Evolutionary conservation across 306 rosid genomes (phyloP).

Genomic region (Acacia crassicarpa): DNA sequence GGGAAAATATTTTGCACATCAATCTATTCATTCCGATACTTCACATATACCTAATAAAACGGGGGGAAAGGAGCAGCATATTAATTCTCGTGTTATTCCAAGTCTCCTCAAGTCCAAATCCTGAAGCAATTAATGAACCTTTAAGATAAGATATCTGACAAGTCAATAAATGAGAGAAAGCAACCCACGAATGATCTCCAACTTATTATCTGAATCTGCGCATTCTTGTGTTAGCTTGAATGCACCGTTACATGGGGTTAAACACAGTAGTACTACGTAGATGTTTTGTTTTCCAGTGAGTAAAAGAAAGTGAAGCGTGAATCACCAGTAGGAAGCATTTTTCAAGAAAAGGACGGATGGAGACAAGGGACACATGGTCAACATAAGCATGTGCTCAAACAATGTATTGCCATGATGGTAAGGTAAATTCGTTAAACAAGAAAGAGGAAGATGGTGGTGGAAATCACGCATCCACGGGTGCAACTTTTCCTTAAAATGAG

Average conservation of each 20-base stretch:
- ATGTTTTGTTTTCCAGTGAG: conserved; percentile 19
- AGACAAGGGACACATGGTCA: conserved; percentile 25
- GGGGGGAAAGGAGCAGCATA: background rate
- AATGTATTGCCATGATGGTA: background rate
- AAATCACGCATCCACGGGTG: background rate
- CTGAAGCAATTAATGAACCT: conserved; percentile 8
- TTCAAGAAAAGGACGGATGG: conserved; percentile 18
- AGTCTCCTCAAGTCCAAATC: background rate
- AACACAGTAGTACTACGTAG: conserved; percentile 18
- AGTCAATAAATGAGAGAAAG: background rate
- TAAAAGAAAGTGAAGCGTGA: conserved; percentile 27
- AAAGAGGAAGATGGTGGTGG: background rate
- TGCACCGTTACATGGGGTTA: conserved; percentile 21
- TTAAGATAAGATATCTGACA: conserved; percentile 1
- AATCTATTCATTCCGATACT: background rate
- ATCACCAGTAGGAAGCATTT: conserved; percentile 27
- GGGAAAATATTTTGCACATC: conserved; percentile 5
- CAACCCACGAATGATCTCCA: background rate
- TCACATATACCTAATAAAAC: background rate
- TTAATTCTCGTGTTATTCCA: conserved; percentile 2
- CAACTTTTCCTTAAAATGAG: conserved; percentile 18
- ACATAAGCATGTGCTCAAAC: conserved; percentile 10
- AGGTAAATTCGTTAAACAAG: conserved; percentile 12
- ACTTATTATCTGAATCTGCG: conserved; percentile 22
- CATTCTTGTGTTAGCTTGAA: conserved; percentile 13